phyloP scores from a whole-genome alignment of 192 early-diverging fungal genomes.

The Dissophora ornata region DNA sequence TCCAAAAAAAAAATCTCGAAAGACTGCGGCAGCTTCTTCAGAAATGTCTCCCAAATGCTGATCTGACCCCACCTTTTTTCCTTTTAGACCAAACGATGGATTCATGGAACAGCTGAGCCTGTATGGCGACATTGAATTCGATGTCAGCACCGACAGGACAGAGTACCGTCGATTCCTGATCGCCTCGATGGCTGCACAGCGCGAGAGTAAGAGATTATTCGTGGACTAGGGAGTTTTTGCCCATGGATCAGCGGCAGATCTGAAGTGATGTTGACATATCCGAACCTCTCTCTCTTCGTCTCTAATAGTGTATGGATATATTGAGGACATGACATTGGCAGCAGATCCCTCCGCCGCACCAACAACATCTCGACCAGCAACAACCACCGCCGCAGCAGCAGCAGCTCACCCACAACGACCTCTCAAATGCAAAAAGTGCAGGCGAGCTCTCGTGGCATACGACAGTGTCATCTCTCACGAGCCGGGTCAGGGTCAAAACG shows the following conservation, averaged over 20 bases:
- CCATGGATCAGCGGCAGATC: too few relatives aligned
- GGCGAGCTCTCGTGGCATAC: slow-evolving; percentile 66
- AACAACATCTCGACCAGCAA: slow-evolving; percentile 14
- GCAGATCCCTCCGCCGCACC: slow-evolving; percentile 56
- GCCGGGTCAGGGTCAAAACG: slow-evolving; percentile 74
- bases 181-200: slow-evolving; percentile 68
- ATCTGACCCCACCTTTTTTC: neutral
- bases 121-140: slow-evolving; percentile 69
- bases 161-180: slow-evolving; percentile 76
- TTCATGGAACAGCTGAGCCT: slow-evolving; percentile 73
- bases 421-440: slow-evolving; percentile 52
- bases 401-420: slow-evolving; percentile 11
- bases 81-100: slow-evolving; percentile 67
- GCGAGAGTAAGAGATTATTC: slow-evolving; percentile 48
- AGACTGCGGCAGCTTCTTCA: too few relatives aligned
- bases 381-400: slow-evolving; percentile 8
- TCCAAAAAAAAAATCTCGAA: too few relatives aligned
- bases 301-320: slow-evolving; percentile 61
- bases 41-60: too few relatives aligned
- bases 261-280: too few relatives aligned
- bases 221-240: too few relatives aligned
- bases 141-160: slow-evolving; percentile 62
- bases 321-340: slow-evolving; percentile 67
- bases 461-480: slow-evolving; percentile 77
- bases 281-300: neutral